Evolutionary conservation across 208 protist species (phyloP), one percentile per base, ranked within the genome.

Genomic region (Kentomonas sorsogonicus): DNA sequence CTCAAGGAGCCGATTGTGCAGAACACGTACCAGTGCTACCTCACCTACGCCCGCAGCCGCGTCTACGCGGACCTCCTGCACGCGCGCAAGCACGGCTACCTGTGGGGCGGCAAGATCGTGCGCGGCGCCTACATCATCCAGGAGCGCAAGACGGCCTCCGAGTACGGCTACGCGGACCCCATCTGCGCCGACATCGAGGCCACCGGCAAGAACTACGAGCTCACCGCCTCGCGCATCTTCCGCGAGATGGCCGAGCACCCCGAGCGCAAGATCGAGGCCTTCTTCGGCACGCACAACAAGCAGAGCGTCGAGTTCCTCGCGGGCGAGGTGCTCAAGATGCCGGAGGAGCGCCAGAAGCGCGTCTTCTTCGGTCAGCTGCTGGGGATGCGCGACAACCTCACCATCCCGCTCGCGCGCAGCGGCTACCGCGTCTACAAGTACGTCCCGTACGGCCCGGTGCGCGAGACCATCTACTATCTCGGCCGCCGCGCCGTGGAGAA

Each of bases 11-110:
- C 95, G n/a, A 72, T 89, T 29, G 81, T 98, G 43, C 98, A 94
- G 77, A 98, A 98, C 72, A 99, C 97, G 26, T 98, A 98, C 70
- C 97, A 99, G 75, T 97, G 90, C 77, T 99, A 99, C 70, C 78
- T 98, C 48, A 97, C 86, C 46, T 93, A 97, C 63, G 78, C 89
- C 16, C 65, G 86, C 61, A 68, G 86, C 34, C 83, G 90, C 54
- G 66, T 98, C 36, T 55, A 66, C 34, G 91, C 89, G 47, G 96
- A 98, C 58, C 78, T 97, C 11, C 76, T 83, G 22, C 77, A 83
- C 18, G 76, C 91, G 1, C 64, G 77, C 43, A 62, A 81, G 23
- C 69, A 90, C 46, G 83, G 77, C 45, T 97, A 78, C 67, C 60
- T 85, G 26, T 98, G 97, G 79, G 97, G 80, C 10, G 90, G 86